phyloP scores from a whole-genome alignment of 768 basidiomycete genomes.

The Cystobasidium onofrii region DNA sequence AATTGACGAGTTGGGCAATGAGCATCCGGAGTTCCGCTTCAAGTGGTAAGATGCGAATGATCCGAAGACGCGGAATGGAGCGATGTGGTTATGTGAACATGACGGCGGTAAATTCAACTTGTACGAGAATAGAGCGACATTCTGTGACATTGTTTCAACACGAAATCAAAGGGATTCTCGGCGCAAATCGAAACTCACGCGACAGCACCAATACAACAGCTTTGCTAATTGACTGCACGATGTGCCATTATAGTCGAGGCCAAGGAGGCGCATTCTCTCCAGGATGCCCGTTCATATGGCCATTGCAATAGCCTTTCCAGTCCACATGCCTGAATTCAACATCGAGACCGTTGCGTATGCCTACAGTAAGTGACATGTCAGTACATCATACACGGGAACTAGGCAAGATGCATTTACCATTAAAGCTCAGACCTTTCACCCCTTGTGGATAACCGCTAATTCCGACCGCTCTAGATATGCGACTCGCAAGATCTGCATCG shows the following conservation, averaged over 20 bases:
- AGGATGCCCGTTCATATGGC: background rate
- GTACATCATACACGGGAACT: background rate
- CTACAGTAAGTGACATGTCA: background rate
- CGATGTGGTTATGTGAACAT: background rate
- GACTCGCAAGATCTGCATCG: conserved; percentile 63
- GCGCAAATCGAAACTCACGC: too few species aligned
- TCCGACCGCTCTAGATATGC: conserved; percentile 66
- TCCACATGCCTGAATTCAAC: conserved; percentile 21
- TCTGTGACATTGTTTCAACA: background rate
- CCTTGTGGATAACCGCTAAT: conserved; percentile 40
- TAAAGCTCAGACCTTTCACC: background rate
- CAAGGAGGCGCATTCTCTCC: background rate
- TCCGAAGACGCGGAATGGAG: background rate
- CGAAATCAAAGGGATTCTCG: background rate
- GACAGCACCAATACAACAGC: too few species aligned
- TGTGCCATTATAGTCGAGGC: background rate
- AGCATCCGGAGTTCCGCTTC: conserved; percentile 38
- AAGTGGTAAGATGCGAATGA: conserved; percentile 9
- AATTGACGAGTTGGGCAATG: conserved; percentile 35
- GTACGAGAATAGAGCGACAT: background rate
- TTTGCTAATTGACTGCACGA: too few species aligned
- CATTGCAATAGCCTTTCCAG: conserved; percentile 5
- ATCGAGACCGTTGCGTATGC: background rate
- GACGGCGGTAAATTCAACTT: background rate
- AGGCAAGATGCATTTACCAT: background rate